Evolutionary conservation across 2,329 filamentous ascomycete species (phyloP).

Genomic region (Aspergillus fumigatus): DNA sequence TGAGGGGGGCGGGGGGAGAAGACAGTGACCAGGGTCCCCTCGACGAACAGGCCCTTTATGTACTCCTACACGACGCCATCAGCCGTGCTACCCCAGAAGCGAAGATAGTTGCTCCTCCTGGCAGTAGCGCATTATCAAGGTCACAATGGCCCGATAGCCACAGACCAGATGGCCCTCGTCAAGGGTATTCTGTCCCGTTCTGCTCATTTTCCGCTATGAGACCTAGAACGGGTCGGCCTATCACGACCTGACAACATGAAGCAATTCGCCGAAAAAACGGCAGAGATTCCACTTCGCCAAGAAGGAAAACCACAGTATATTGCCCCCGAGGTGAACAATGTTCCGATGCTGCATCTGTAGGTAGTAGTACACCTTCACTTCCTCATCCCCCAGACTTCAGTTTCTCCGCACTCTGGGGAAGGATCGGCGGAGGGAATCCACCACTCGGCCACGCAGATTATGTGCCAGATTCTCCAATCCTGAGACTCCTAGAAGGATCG

Average conservation of each 20-base stretch:
- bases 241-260: neutral
- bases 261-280: neutral
- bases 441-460: slow-evolving; percentile 5
- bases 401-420: slow-evolving; percentile 9
- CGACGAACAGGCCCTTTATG: neutral
- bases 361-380: neutral
- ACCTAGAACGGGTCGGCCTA: neutral
- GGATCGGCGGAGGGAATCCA: slow-evolving; percentile 13
- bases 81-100: neutral
- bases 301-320: neutral
- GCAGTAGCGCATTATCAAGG: neutral
- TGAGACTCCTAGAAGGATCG: neutral
- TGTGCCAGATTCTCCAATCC: neutral
- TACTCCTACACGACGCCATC: neutral
- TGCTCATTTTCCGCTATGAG: neutral
- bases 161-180: neutral
- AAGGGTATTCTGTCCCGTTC: neutral
- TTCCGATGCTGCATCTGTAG: neutral
- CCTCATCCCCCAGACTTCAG: slow-evolving; percentile 5
- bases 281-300: neutral
- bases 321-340: neutral
- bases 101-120: neutral
- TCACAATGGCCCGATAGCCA: neutral
- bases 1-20: neutral
- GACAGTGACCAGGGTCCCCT: neutral